phyloP scores from a whole-genome alignment of 2,329 filamentous ascomycete genomes.

The Aschersonia sp. region DNA sequence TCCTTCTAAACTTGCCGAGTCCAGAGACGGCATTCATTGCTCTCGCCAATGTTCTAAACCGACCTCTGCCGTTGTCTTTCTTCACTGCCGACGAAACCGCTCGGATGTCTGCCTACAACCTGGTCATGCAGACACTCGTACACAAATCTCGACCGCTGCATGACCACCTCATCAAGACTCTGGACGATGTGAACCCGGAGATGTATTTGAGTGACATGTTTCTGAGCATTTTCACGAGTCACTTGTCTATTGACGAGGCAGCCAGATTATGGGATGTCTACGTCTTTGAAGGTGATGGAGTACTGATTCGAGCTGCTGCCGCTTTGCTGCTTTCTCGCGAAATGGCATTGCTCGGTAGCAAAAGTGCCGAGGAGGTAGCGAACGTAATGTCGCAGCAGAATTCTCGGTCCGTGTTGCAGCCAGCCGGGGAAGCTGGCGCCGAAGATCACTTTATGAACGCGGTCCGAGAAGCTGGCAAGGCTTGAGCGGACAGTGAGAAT shows the following conservation, averaged over 20 bases:
- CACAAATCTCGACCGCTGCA: constrained; percentile 51
- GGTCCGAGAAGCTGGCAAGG: constrained; percentile 20
- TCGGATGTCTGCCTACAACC: constrained; percentile 52
- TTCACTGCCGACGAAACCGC: constrained; percentile 55
- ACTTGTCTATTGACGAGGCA: constrained; percentile 53
- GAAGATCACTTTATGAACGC: constrained; percentile 27
- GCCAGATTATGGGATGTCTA: constrained; percentile 69
- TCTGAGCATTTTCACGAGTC: constrained; percentile 46
- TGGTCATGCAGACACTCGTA: constrained; percentile 51
- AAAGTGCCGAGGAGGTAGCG: constrained; percentile 28
- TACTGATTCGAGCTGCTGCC: constrained; percentile 56
- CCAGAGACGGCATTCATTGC: constrained; percentile 52
- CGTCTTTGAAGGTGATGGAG: constrained; percentile 64
- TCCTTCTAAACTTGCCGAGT: constrained; percentile 55
- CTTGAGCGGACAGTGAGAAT: constrained; percentile 5
- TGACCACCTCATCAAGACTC: constrained; percentile 41
- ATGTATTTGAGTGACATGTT: constrained; percentile 47
- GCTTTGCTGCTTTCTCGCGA: constrained; percentile 45
- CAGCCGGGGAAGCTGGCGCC: constrained; percentile 27
- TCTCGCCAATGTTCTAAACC: constrained; percentile 65
- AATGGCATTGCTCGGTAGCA: constrained; percentile 33
- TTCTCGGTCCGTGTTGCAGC: constrained; percentile 14
- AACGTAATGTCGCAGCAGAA: constrained; percentile 18
- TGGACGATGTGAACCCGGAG: constrained; percentile 30
- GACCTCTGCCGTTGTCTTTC: constrained; percentile 60